Percentiles rank a stretch among this genome's conserved stretches.
phyloP scores from a whole-genome alignment of 176 grass and related monocot genomes.

The Musa schizocarpa region DNA sequence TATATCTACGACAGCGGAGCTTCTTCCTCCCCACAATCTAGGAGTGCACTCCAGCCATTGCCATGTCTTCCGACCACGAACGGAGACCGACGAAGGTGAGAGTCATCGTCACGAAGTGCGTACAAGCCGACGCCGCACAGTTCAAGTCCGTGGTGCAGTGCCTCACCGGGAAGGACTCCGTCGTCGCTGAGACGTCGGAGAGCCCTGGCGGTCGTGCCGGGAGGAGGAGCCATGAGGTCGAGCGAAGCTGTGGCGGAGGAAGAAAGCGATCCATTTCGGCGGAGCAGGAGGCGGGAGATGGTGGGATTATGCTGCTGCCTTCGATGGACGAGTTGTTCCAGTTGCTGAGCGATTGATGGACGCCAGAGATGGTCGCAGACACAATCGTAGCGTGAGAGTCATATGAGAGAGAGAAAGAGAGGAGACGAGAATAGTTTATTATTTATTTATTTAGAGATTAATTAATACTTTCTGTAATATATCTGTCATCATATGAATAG shows the following conservation, averaged over 20 bases:
- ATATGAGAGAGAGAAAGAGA: no score
- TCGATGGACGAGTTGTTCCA: neutral
- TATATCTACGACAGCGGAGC: no score
- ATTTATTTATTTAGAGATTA: no score
- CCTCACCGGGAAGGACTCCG: slow-evolving; percentile 26
- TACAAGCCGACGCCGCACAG: slow-evolving; percentile 27
- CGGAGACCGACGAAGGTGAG: slow-evolving; percentile 16
- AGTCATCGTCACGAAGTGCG: slow-evolving; percentile 43
- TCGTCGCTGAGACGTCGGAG: neutral
- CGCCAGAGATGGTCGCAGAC: no score
- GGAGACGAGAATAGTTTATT: no score
- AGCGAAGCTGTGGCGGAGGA: neutral
- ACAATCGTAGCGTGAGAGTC: no score
- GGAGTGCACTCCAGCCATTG: no score
- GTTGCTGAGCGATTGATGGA: neutral
- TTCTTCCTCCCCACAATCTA: no score
- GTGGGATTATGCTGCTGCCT: neutral
- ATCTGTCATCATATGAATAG: no score
- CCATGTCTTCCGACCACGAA: no score
- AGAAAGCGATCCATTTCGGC: neutral
- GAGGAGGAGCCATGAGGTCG: neutral
- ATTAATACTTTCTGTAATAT: no score
- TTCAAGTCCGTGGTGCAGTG: slow-evolving; percentile 54
- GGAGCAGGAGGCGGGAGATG: neutral
- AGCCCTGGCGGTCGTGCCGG: neutral